Percentiles rank a stretch among this genome's conserved stretches.
Evolutionary conservation across 2,329 filamentous ascomycete genomes (phyloP).

Genomic region (Alternaria panax): DNA sequence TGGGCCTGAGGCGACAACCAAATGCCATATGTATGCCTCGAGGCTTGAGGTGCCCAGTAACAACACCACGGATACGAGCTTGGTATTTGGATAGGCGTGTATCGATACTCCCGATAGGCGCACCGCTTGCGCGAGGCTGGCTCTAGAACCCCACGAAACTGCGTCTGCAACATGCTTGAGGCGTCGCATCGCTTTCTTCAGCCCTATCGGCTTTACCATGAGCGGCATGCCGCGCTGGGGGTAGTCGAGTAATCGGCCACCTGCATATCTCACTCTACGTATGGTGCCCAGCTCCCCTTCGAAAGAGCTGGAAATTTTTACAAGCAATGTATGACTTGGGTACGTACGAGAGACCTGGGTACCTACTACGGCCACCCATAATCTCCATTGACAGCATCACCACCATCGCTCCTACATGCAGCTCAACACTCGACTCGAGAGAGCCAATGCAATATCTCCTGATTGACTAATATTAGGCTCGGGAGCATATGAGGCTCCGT

Average conservation of each 20-base stretch:
- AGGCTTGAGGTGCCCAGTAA: constrained; percentile 11
- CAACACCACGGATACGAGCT: constrained; percentile 9
- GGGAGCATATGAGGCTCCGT: constrained; percentile 6
- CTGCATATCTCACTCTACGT: not conserved
- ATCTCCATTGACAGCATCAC: constrained; percentile 1
- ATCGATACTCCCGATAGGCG: not conserved
- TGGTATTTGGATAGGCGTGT: constrained; percentile 6
- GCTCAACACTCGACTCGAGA: not conserved
- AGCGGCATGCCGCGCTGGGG: constrained; percentile 5
- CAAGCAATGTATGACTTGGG: not conserved
- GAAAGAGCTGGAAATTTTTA: constrained; percentile 1
- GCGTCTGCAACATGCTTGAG: not conserved
- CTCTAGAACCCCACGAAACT: not conserved
- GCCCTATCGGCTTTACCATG: constrained; percentile 9
- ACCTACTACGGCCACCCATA: not conserved
- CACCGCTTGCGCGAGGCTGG: constrained; percentile 2
- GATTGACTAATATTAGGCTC: constrained; percentile 13
- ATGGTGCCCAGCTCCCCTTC: not conserved
- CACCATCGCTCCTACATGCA: not conserved
- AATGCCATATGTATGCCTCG: constrained; percentile 5
- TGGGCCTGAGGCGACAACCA: constrained; percentile 12
- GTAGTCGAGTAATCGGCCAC: constrained; percentile 5
- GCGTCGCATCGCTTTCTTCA: constrained; percentile 9
- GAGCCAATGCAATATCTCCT: constrained; percentile 7
- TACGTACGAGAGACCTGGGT: not conserved